Evolutionary conservation across 176 grass and related monocot genomes (phyloP).

Genomic region (Poa pratensis): DNA sequence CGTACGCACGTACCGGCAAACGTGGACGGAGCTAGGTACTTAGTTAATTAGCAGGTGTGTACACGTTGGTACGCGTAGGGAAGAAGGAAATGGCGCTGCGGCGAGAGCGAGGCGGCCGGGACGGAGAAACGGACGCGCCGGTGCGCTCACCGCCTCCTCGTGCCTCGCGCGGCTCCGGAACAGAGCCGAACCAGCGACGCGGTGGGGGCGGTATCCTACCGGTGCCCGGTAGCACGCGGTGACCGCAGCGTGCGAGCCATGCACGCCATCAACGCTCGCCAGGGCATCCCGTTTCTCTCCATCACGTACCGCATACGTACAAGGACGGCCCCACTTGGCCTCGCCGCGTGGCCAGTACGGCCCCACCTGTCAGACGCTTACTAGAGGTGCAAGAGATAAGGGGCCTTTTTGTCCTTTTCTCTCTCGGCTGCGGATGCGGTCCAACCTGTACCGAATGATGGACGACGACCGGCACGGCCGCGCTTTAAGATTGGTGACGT

Average conservation of each 20-base stretch:
- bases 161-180: background rate
- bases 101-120: background rate
- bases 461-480: background rate
- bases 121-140: background rate
- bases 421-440: background rate
- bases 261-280: background rate
- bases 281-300: background rate
- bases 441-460: background rate
- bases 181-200: too few relatives aligned
- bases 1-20: background rate
- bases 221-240: too few relatives aligned
- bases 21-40: background rate
- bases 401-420: background rate
- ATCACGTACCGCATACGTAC: background rate
- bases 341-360: background rate
- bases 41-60: constrained; percentile 14
- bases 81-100: background rate
- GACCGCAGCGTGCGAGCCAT: background rate
- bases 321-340: too few relatives aligned
- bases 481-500: constrained; percentile 12
- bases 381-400: background rate
- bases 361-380: background rate
- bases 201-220: background rate
- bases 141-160: background rate
- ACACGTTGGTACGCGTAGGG: background rate